Percentiles rank a stretch among this genome's conserved stretches.
phyloP scores from a whole-genome alignment of 768 basidiomycete genomes.

The Gelatoporia subvermispora region DNA sequence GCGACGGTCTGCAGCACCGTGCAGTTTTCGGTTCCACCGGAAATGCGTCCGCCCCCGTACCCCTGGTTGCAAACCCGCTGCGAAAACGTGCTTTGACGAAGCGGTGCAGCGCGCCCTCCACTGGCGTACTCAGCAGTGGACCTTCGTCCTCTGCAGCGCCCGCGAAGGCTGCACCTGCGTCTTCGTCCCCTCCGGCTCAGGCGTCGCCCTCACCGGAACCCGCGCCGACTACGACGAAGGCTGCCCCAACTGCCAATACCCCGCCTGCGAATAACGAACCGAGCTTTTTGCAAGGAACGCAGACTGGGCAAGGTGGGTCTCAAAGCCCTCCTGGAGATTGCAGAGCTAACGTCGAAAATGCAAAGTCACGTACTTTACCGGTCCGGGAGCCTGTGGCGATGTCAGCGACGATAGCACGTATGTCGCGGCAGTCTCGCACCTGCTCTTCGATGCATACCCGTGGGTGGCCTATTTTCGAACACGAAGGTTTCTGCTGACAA shows the following conservation, averaged over 20 bases:
- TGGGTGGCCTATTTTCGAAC: slow-evolving; percentile 26
- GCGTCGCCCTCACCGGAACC: slow-evolving; percentile 9
- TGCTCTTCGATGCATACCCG: slow-evolving; percentile 58
- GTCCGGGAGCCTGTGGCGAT: slow-evolving; percentile 62
- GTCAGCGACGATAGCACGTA: slow-evolving; percentile 44
- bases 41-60: neutral
- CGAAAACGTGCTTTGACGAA: slow-evolving; percentile 6
- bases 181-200: too few relatives aligned
- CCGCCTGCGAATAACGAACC: slow-evolving; percentile 2
- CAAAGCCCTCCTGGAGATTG: neutral
- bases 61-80: neutral
- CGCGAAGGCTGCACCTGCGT: neutral
- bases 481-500: neutral
- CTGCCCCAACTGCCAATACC: slow-evolving; percentile 20
- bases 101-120: slow-evolving; percentile 1
- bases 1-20: slow-evolving; percentile 2
- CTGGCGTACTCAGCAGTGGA: neutral
- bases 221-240: slow-evolving; percentile 9
- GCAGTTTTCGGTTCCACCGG: neutral
- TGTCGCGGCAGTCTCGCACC: slow-evolving; percentile 55
- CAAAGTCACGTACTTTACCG: slow-evolving; percentile 55
- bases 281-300: slow-evolving; percentile 8
- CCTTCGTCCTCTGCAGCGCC: neutral
- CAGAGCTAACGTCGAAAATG: slow-evolving; percentile 15
- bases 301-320: slow-evolving; percentile 20